Evolutionary conservation across 1,284 basidiomycete species (phyloP).

Genomic region (Melampsora americana): DNA sequence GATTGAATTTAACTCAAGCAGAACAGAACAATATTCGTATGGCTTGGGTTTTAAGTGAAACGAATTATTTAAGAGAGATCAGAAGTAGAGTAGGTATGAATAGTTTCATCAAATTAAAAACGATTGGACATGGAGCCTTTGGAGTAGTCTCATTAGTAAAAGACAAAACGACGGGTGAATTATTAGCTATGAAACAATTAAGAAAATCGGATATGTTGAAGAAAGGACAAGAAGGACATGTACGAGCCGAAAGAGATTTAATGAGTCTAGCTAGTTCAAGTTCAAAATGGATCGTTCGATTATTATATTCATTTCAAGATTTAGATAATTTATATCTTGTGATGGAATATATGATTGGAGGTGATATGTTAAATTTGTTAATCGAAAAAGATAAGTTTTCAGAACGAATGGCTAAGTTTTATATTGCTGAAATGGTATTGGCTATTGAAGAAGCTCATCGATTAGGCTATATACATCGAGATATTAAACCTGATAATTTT

Average conservation of each 20-base stretch:
- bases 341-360: conserved; percentile 72
- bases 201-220: conserved; percentile 94
- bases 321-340: conserved; percentile 84
- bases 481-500: conserved; percentile 97
- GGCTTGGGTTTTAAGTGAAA: conserved; percentile 81
- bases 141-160: conserved; percentile 89
- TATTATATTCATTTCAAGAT: conserved; percentile 86
- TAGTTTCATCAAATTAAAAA: conserved; percentile 84
- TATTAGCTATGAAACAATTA: conserved; percentile 97
- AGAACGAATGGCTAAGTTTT: conserved; percentile 89
- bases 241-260: conserved; percentile 83
- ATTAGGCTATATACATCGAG: conserved; percentile 92
- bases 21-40: conserved; percentile 70
- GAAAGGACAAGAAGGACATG: conserved; percentile 96
- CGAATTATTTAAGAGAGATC: conserved; percentile 77
- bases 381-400: conserved; percentile 91
- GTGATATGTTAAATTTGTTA: conserved; percentile 88
- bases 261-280: conserved; percentile 64
- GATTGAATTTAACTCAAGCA: conserved; percentile 66
- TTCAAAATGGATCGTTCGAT: conserved; percentile 86
- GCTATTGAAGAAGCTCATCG: conserved; percentile 89
- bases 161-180: conserved; percentile 71
- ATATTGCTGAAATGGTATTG: conserved; percentile 97
- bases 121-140: conserved; percentile 95
- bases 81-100: conserved; percentile 76